Conservation (phyloP, 257 asterid species). For the Solanum paucissectum region DNA sequence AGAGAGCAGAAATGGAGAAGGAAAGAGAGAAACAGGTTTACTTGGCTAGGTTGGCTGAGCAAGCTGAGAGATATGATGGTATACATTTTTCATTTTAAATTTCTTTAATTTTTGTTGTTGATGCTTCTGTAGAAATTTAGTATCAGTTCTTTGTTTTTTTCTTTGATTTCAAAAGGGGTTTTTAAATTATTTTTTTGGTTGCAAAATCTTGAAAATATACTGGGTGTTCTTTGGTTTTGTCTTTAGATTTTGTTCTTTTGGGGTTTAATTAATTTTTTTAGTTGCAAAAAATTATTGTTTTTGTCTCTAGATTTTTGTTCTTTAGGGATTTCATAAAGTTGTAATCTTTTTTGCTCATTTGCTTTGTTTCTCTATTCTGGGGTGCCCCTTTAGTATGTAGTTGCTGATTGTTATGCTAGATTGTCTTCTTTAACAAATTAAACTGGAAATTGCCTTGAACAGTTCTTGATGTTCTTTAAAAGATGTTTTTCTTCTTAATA, state of each 20-base stretch:
- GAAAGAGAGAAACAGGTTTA: slow-evolving; percentile 56
- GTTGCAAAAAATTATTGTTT: not conserved
- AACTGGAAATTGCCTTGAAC: not conserved
- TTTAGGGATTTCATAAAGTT: not conserved
- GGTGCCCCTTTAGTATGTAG: not conserved
- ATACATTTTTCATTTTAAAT: not conserved
- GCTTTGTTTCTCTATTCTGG: not conserved
- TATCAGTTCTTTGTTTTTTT: not conserved
- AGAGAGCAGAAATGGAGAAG: slow-evolving; percentile 37
- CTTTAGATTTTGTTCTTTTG: not conserved
- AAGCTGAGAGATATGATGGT: slow-evolving; percentile 81
- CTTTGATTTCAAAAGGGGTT: not conserved
- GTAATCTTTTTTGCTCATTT: not conserved
- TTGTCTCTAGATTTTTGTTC: not conserved
- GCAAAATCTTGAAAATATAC: not conserved
- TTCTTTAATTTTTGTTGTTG: not conserved
- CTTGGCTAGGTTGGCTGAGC: slow-evolving; percentile 71
- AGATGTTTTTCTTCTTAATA: not conserved
- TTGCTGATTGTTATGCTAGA: not conserved
- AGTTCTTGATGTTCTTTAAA: not conserved
- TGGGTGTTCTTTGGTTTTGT: slow-evolving; percentile 1
- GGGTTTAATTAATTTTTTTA: not conserved
- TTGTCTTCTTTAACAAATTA: not conserved
- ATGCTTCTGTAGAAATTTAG: not conserved
- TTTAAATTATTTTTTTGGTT: not conserved